Evolutionary conservation across 73 alveolate genomes (phyloP), one percentile per base, ranked within the genome.

Genomic region (Urostyla sp.): DNA sequence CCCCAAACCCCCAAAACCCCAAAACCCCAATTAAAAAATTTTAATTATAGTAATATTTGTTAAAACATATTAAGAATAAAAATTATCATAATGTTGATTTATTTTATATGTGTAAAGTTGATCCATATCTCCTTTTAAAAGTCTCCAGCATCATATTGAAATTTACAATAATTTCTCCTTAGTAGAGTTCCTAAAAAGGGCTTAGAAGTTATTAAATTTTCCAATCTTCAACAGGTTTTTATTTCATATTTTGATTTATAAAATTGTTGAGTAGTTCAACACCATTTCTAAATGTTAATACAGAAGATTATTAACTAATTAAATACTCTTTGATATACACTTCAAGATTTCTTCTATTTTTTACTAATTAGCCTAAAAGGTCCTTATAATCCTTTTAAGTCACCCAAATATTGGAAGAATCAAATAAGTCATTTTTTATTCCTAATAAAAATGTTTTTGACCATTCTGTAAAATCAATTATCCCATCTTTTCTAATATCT

Each of bases 401-500:
- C n/a, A 58, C 72, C 57, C 80, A 76, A 52, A 27, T 34, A 2
- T 27, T 61, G 10, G 78, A 46, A n/a, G 31, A 27, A 21, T 61
- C 13, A 50, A 49, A 49, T 36, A 11, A 34, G 36, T 45, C 45
- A 45, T 23, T 37, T 48, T 50, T 16, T 10, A 31, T n/a, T 10
- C 63, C 16, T 11, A 30, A 7, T 20, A 63, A 2, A 44, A 80
- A 80, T 30, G 85, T 80, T 56, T 80, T 38, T 8, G 75, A 30
- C 90, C 90, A 80, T 32, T 80, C 90, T 24, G 31, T 36, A 36
- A 35, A 23, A 52, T 80, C 90, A 1, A 80, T 80, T 0, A 80
- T 32, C 50, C 90, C 90, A 24, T 82, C 91, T 32, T 67, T 72
- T 26, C 87, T 82, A 11, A 76, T 67, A 31, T 82, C 91, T 26